phyloP scores from a whole-genome alignment of 2,329 filamentous ascomycete species.

The Fusarium falciforme region DNA sequence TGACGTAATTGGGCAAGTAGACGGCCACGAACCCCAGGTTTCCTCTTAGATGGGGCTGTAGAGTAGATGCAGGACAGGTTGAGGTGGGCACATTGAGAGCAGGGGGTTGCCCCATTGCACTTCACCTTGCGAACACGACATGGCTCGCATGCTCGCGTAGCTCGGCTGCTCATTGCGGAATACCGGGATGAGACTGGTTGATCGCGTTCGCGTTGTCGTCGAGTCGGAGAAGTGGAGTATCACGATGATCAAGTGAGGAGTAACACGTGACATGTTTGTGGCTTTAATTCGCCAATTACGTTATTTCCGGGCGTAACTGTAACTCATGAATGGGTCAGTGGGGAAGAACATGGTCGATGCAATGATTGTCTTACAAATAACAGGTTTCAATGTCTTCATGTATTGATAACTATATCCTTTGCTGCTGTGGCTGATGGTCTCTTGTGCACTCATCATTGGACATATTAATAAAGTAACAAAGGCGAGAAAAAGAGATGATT shows the following conservation, averaged over 20 bases:
- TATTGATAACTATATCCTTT: no score
- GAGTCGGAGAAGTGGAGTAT: neutral
- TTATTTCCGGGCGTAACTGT: neutral
- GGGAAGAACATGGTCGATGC: no score
- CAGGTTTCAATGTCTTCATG: no score
- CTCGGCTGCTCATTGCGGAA: slow-evolving; percentile 17
- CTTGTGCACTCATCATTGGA: no score
- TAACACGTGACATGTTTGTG: neutral
- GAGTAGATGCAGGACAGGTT: slow-evolving; percentile 50
- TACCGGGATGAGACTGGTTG: neutral
- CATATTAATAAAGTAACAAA: no score
- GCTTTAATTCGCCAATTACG: neutral
- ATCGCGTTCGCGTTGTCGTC: neutral
- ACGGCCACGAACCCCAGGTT: slow-evolving; percentile 49
- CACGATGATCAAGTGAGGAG: neutral
- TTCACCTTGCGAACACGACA: slow-evolving; percentile 54
- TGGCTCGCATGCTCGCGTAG: slow-evolving; percentile 50
- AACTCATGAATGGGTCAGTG: neutral
- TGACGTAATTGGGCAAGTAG: slow-evolving; percentile 51
- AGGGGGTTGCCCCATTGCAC: slow-evolving; percentile 49
- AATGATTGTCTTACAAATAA: no score
- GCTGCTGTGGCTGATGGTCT: no score
- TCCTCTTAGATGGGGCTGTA: slow-evolving; percentile 47
- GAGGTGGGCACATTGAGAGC: slow-evolving; percentile 52
- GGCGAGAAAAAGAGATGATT: no score